Evolutionary conservation across 345 rosid species (phyloP).

Genomic region (Syzygium grande): DNA sequence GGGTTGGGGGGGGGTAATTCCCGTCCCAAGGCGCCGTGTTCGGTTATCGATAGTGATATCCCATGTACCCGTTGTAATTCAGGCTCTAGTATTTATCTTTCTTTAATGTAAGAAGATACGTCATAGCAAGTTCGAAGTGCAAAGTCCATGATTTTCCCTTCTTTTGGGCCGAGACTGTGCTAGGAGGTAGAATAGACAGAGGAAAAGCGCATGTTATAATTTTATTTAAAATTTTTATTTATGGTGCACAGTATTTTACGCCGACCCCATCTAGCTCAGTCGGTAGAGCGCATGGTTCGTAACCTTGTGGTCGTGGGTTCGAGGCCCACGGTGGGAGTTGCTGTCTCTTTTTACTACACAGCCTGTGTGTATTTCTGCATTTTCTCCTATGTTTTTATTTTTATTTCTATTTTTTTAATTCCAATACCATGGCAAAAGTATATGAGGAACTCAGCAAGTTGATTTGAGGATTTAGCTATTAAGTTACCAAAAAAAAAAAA

Average conservation of each 20-base stretch:
- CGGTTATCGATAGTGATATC: background rate
- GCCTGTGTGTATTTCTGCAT: too few relatives aligned
- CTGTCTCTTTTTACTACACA: too few relatives aligned
- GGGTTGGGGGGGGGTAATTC: too few relatives aligned
- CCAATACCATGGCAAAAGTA: too few relatives aligned
- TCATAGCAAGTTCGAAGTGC: background rate
- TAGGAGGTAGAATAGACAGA: background rate
- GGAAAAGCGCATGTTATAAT: too few relatives aligned
- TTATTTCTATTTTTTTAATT: too few relatives aligned
- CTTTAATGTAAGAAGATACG: background rate
- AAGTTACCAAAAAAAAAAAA: too few relatives aligned
- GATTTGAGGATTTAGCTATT: too few relatives aligned
- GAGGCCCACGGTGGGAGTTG: constrained; percentile 22
- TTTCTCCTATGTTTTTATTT: too few relatives aligned
- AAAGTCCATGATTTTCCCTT: background rate
- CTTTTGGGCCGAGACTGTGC: background rate
- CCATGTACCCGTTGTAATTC: background rate
- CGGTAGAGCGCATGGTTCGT: constrained; percentile 16
- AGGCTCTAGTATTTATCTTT: background rate
- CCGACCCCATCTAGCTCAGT: constrained; percentile 1
- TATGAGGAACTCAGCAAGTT: too few relatives aligned
- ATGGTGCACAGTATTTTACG: rapidly evolving
- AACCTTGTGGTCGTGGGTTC: constrained; percentile 29
- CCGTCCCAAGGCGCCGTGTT: background rate
- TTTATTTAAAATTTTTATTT: rapidly evolving